Base-by-base conservation (phyloP, 148 eudicot species). In the Hydrangea macrophylla region DNA sequence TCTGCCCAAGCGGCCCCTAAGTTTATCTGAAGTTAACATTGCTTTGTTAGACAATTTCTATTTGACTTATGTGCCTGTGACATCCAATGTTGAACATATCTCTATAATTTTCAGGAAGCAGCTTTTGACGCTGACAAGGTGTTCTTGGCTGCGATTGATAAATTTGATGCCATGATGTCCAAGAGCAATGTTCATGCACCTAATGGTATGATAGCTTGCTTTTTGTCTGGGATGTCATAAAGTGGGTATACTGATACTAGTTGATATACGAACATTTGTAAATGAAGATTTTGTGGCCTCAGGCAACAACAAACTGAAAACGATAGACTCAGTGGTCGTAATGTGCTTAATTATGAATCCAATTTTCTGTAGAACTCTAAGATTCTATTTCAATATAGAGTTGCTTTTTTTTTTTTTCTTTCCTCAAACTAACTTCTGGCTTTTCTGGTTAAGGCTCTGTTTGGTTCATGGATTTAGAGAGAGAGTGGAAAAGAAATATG, bases 141-240 rank as follows among this genome's bases (percentile, higher is more conserved):
- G 69, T 92, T 83, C 85, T 65, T 89, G 88, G 98, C 98, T 40
- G 92, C 98, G 15, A 92, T 92, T 31, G 98, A 92, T 70, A 92
- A 92, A 77, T 92, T 92, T 69, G 93, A 92, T 79, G 98, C 98
- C 58, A 92, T 92, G 94, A 84, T 92, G 90, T 84, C 92, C 44
- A 88, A 70, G 80, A 84, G 94, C 87, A 92, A 92, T 63, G 78
- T 63, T 58, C 72, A 85, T 77, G 88, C 96, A 22, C 92, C 96
- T 62, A 96, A 92, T 83, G 98, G 98, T 92, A 86, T 39, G 77
- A 13, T 31, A 55, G 17, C 1, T 45, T 63, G 61, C 51, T 40
- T 26, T 12, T 27, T 23, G 10, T 60, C 55, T 30, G 37, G 1
- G 40, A 28, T 13, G 33, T 63, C 26, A 7, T 65, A 3, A 33